These are phyloP conservation scores for Curvularia verruculosa DNA, from an alignment of 2,329 filamentous ascomycete genomes.

Conservation along the genomic window DNA sequence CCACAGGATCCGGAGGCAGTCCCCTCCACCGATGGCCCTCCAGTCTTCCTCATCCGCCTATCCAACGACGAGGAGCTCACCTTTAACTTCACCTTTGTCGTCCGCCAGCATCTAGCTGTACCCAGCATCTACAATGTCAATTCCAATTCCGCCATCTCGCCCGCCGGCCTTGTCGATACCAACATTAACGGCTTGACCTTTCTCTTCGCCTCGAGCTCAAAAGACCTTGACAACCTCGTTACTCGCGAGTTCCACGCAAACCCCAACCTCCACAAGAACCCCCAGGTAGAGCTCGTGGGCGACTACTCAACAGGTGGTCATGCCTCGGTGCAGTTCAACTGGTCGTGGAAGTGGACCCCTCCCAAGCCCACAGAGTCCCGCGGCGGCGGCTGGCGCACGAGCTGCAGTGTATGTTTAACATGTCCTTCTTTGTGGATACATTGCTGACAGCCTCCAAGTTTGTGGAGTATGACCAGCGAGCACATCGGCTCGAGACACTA, in stretches of 20 bases:
- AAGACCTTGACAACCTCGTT: conserved; percentile 90
- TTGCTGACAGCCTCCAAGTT: conserved; percentile 64
- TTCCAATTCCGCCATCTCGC: conserved; percentile 56
- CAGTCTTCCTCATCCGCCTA: conserved; percentile 84
- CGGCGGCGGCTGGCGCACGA: conserved; percentile 92
- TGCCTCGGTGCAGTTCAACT: conserved; percentile 85
- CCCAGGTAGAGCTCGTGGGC: conserved; percentile 93
- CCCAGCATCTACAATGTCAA: conserved; percentile 49
- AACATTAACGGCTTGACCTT: conserved; percentile 88
- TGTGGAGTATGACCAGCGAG: conserved; percentile 94
- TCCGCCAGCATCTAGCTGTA: conserved; percentile 61
- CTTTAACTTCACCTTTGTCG: conserved; percentile 90
- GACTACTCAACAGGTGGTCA: conserved; percentile 86
- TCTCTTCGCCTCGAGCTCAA: conserved; percentile 82
- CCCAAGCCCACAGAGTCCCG: conserved; percentile 81
- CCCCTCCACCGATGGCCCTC: conserved; percentile 50
- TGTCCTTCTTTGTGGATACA: neutral
- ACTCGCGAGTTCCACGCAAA: conserved; percentile 96
- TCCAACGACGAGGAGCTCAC: conserved; percentile 89
- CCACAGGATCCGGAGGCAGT: conserved; percentile 74
- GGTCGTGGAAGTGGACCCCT: conserved; percentile 96
- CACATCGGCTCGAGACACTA: conserved; percentile 84
- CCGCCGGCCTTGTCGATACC: conserved; percentile 64
- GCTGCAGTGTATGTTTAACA: conserved; percentile 73
- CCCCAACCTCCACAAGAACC: conserved; percentile 95